Percentiles rank a stretch among this genome's conserved stretches.
Conservation (phyloP, 2,329 filamentous ascomycete species). For the Monosporascus sp. region DNA sequence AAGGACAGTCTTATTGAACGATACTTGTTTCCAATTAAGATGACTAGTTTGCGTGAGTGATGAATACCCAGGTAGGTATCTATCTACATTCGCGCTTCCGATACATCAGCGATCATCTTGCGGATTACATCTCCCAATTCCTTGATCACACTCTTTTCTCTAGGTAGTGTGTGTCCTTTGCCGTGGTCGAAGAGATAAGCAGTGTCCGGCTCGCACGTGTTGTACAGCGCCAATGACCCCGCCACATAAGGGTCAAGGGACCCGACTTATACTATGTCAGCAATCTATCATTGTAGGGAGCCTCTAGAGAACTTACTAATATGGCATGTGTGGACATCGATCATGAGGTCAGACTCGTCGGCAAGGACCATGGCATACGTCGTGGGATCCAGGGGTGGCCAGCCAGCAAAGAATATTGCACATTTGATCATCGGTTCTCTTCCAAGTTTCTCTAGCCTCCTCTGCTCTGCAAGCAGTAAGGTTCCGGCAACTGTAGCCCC, state of each 20-base stretch:
- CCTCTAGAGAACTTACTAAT: conserved; percentile 33
- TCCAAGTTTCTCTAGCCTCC: conserved; percentile 18
- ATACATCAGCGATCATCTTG: conserved; percentile 22
- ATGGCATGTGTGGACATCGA: conserved; percentile 48
- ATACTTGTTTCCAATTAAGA: too few relatives aligned
- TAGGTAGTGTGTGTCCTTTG: conserved; percentile 57
- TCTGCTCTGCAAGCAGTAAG: conserved; percentile 24
- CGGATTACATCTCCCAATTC: conserved; percentile 41
- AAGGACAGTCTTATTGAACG: too few relatives aligned
- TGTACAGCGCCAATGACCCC: conserved; percentile 55
- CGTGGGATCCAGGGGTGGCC: conserved; percentile 43
- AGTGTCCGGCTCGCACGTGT: conserved; percentile 54
- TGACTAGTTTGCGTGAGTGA: too few relatives aligned
- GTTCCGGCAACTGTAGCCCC: conserved; percentile 25
- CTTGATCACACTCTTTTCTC: conserved; percentile 42
- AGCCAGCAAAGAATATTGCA: conserved; percentile 47
- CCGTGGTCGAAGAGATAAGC: conserved; percentile 60
- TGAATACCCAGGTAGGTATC: conserved; percentile 6
- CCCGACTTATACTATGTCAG: conserved; percentile 33
- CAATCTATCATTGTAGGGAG: neutral
- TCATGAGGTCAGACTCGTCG: conserved; percentile 42
- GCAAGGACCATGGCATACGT: conserved; percentile 39
- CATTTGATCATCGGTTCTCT: conserved; percentile 36
- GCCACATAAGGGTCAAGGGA: conserved; percentile 55
- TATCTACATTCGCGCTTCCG: conserved; percentile 14